Percentiles rank a stretch among this genome's conserved stretches.
Conservation (phyloP, 1,284 basidiomycete genomes). For the Fomitopsis betulina region DNA sequence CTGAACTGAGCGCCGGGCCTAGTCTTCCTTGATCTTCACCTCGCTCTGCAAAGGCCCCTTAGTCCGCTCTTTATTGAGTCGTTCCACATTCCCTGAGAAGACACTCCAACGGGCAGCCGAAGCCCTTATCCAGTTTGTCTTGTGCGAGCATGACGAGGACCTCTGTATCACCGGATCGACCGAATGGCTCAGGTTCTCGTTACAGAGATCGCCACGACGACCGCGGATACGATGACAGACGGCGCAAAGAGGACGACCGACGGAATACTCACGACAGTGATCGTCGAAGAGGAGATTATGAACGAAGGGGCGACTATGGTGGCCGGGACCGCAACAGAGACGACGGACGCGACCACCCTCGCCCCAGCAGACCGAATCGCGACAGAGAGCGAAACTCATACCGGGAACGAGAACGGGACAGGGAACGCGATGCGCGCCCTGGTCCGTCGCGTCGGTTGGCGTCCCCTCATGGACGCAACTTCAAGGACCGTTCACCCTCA, state of each 20-base stretch:
- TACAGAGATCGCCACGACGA: slow-evolving; percentile 5
- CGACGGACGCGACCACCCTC: slow-evolving; percentile 29
- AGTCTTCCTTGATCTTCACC: too few relatives aligned
- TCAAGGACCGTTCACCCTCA: slow-evolving; percentile 33
- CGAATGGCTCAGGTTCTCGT: neutral
- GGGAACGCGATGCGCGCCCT: slow-evolving; percentile 20
- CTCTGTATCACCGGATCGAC: slow-evolving; percentile 12
- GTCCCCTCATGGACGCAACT: slow-evolving; percentile 42
- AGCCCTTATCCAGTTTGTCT: too few relatives aligned
- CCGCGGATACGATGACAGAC: slow-evolving; percentile 28
- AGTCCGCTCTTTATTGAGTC: too few relatives aligned
- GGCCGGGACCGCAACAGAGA: slow-evolving; percentile 16
- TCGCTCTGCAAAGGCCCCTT: too few relatives aligned
- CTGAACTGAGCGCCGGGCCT: too few relatives aligned
- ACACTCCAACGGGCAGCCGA: too few relatives aligned
- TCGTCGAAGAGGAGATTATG: neutral
- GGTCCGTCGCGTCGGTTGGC: slow-evolving; percentile 50
- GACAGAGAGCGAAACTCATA: slow-evolving; percentile 16
- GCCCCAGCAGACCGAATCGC: slow-evolving; percentile 21
- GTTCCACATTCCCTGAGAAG: too few relatives aligned
- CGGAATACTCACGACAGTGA: slow-evolving; percentile 1
- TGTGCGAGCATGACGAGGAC: neutral
- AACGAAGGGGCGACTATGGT: slow-evolving; percentile 1
- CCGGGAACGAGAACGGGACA: slow-evolving; percentile 9
- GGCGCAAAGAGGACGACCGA: slow-evolving; percentile 33